These are phyloP conservation scores for Amaranthus hypochondriacus DNA, from an alignment of 148 eudicot genomes.

Conservation along the genomic window DNA sequence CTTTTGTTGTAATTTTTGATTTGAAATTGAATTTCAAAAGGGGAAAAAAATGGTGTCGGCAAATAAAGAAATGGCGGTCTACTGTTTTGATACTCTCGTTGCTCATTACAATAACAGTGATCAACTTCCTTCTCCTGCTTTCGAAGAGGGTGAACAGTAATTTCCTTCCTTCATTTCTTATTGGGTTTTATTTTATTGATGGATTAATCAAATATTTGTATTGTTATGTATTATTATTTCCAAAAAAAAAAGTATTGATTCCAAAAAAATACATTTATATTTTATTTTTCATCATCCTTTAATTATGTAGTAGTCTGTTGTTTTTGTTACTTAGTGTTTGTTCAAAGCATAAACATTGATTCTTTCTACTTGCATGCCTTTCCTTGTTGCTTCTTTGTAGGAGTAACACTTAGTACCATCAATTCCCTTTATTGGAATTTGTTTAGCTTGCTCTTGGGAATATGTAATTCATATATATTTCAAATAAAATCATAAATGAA, in stretches of 20 bases:
- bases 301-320: too few relatives aligned
- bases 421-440: too few relatives aligned
- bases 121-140: conserved; percentile 71
- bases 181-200: not conserved
- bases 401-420: too few relatives aligned
- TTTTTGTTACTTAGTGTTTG: not conserved
- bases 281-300: too few relatives aligned
- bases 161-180: not conserved
- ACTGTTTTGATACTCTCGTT: conserved; percentile 79
- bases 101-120: conserved; percentile 68
- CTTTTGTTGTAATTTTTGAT: not conserved
- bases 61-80: conserved; percentile 77
- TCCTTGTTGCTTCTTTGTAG: not conserved
- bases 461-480: too few relatives aligned
- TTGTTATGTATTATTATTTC: not conserved
- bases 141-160: conserved; percentile 76
- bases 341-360: not conserved
- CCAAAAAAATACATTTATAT: not conserved
- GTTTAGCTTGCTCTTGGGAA: too few relatives aligned
- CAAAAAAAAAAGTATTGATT: not conserved
- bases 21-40: not conserved
- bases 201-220: not conserved
- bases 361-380: not conserved
- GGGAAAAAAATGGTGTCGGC: conserved; percentile 63
- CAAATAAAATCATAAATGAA: too few relatives aligned